A percentile compares a stretch with the other conserved stretches of the same genome.
phyloP scores from a whole-genome alignment of 768 basidiomycete genomes.

The Lentinus tigrinus region DNA sequence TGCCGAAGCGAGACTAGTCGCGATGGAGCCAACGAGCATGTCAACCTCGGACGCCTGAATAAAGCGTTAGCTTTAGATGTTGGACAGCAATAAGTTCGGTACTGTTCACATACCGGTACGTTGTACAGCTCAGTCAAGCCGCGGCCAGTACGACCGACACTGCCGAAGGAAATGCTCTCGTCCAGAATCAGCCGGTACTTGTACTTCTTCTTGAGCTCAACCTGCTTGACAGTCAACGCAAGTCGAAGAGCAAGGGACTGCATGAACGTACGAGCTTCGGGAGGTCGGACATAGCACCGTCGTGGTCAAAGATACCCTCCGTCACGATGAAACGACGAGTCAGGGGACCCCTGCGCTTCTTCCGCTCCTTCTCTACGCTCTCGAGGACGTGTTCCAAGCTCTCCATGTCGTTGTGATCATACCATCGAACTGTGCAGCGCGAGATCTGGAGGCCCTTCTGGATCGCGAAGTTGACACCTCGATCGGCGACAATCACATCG shows the following conservation, averaged over 20 bases:
- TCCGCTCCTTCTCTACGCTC: slow-evolving; percentile 82
- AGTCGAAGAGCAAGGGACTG: neutral
- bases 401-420: slow-evolving; percentile 91
- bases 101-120: slow-evolving; percentile 61
- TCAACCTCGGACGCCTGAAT: slow-evolving; percentile 82
- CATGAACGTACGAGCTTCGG: slow-evolving; percentile 86
- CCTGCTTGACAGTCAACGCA: slow-evolving; percentile 41
- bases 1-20: slow-evolving; percentile 75
- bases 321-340: slow-evolving; percentile 94
- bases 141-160: slow-evolving; percentile 89
- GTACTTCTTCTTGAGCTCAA: slow-evolving; percentile 92
- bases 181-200: slow-evolving; percentile 95
- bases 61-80: neutral
- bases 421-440: slow-evolving; percentile 91
- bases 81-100: no score
- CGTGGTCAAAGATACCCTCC: slow-evolving; percentile 95
- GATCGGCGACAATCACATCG: slow-evolving; percentile 97
- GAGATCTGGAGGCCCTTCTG: slow-evolving; percentile 96
- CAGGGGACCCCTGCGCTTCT: slow-evolving; percentile 76
- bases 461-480: slow-evolving; percentile 92
- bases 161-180: slow-evolving; percentile 91
- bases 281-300: slow-evolving; percentile 89
- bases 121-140: slow-evolving; percentile 95
- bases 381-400: slow-evolving; percentile 88
- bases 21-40: slow-evolving; percentile 90